Conservation (phyloP, 2,329 filamentous ascomycete genomes). For the Elsinoe fawcettii region DNA sequence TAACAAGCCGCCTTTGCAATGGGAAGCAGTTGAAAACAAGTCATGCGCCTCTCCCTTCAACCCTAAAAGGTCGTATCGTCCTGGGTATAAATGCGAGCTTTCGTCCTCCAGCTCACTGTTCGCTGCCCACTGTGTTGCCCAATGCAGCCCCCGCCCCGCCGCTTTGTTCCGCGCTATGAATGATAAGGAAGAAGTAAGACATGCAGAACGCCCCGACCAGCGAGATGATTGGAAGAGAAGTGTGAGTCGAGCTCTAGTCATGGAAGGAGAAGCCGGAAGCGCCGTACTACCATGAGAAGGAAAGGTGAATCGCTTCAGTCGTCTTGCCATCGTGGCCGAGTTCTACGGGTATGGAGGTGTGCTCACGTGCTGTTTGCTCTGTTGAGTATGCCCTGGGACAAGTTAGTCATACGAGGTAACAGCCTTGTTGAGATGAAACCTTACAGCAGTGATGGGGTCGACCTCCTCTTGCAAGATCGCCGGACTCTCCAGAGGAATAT, state of each 20-base stretch:
- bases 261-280: not conserved
- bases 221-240: not conserved
- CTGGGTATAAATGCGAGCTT: not conserved
- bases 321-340: not conserved
- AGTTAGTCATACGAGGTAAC: not conserved
- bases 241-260: not conserved
- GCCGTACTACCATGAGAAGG: not conserved
- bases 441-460: slow-evolving; percentile 24
- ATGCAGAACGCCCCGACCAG: not conserved
- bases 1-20: not conserved
- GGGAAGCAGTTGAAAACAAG: not conserved
- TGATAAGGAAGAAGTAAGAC: not conserved
- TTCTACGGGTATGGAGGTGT: not conserved
- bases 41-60: not conserved
- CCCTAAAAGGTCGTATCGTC: not conserved
- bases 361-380: slow-evolving; percentile 12
- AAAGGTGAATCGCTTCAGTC: not conserved
- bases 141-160: not conserved
- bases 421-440: not conserved
- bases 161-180: slow-evolving; percentile 4
- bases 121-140: slow-evolving; percentile 1
- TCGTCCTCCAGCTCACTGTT: not conserved
- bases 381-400: slow-evolving; percentile 1
- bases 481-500: slow-evolving; percentile 59
- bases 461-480: slow-evolving; percentile 52